Base-by-base conservation (phyloP, 2,329 filamentous ascomycete genomes). In the Penicillium sp. region DNA sequence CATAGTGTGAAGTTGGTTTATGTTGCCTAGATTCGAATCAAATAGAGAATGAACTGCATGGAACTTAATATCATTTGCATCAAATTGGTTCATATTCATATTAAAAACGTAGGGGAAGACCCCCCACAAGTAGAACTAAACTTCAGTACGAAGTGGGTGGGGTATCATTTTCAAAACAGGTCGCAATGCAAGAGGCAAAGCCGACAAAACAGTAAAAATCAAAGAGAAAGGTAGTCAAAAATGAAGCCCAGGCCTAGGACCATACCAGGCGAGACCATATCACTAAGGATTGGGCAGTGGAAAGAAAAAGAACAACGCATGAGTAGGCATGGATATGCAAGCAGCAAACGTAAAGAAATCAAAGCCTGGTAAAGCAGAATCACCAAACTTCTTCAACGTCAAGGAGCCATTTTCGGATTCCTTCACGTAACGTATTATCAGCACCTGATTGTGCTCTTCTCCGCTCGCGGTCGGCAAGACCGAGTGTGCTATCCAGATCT, bases 341-440 rank as follows among this genome's bases (percentile, higher is more conserved):
- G 50, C 49, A 25, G 26, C 28, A 59, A n/a, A 12, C 14, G 16
- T 31, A 44, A 25, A 19, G 7, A 44, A 19, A 40, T 38, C 14
- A 37, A 49, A 54, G 43, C 45, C 47, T 38, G 25, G 38, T 26
- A 41, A 35, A 50, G 40, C n/a, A 25, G 31, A n/a, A 57, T 61
- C 62, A 76, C 67, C 72, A 75, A 50, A 71, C 67, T 58, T 78
- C 75, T 62, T 81, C 79, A 14, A 79, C 76, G 56, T 79, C 75
- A 36, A 75, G 70, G 57, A 84, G 73, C 82, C 82, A 85, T 61
- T 77, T 78, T 44, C 81, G 75, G 37, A 85, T 79, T 8, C 82
- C 82, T 64, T 84, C 81, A 57, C 82, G 77, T 47, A 85, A 60
- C 9, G 79, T 80, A 58, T 82, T 83, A 50, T 84, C 79, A 4